Percentiles rank a stretch among this genome's conserved stretches.
phyloP scores from a whole-genome alignment of 2,329 filamentous ascomycete genomes.

The Penicillium sp. region DNA sequence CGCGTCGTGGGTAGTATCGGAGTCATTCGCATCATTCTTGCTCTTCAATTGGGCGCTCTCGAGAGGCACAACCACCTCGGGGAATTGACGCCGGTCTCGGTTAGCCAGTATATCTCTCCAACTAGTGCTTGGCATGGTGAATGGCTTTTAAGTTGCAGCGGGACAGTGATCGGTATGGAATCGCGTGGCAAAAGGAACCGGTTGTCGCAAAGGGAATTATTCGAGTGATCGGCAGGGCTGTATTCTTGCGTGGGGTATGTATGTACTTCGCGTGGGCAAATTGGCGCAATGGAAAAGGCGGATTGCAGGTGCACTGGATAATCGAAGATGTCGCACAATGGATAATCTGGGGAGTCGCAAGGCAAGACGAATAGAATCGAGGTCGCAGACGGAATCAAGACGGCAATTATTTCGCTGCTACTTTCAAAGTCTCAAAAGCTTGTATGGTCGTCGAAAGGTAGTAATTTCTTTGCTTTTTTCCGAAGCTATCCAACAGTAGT shows the following conservation, averaged over 20 bases:
- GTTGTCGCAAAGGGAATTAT: background rate
- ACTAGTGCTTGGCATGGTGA: slow-evolving; percentile 12
- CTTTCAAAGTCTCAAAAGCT: background rate
- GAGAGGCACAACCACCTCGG: slow-evolving; percentile 51
- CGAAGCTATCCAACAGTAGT: background rate
- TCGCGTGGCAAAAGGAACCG: background rate
- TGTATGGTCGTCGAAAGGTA: background rate
- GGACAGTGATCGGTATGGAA: background rate
- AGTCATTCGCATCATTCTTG: slow-evolving; percentile 26
- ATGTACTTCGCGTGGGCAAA: background rate
- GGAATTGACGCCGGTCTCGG: slow-evolving; percentile 34
- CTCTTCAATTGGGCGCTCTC: slow-evolving; percentile 38
- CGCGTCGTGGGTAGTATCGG: slow-evolving; percentile 33
- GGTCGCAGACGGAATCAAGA: background rate
- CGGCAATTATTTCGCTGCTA: background rate
- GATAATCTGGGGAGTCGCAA: background rate
- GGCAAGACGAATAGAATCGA: background rate
- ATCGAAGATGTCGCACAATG: background rate
- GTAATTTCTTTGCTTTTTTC: background rate
- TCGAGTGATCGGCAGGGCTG: background rate
- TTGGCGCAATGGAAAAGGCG: background rate
- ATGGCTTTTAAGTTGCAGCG: background rate
- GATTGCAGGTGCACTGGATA: background rate
- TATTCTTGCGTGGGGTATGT: background rate
- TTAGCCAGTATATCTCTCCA: slow-evolving; percentile 17